Evolutionary conservation across 192 early-diverging fungal species (phyloP).

Genomic region (Linnemannia schmuckeri): DNA sequence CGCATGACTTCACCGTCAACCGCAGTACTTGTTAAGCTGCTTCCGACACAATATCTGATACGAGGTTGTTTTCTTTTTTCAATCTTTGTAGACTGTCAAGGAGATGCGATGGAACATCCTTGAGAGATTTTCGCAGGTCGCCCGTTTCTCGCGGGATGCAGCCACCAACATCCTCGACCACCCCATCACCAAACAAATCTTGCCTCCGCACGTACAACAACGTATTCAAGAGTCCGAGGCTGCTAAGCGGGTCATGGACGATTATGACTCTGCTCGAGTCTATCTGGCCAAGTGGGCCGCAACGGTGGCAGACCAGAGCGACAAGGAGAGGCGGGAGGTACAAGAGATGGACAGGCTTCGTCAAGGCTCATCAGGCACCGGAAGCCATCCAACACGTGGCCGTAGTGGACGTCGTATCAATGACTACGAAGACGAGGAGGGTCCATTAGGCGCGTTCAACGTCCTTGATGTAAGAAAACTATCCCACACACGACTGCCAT

Average conservation of each 20-base stretch:
- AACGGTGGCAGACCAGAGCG: constrained; percentile 56
- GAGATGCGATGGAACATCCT: constrained; percentile 81
- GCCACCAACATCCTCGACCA: constrained; percentile 68
- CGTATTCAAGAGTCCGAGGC: constrained; percentile 67
- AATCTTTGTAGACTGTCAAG: constrained; percentile 67
- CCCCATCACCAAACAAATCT: constrained; percentile 66
- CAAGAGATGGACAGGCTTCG: constrained; percentile 38
- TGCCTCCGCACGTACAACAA: constrained; percentile 68
- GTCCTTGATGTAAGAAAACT: constrained; percentile 44
- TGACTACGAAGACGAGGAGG: constrained; percentile 39
- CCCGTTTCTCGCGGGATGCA: constrained; percentile 76
- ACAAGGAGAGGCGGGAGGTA: constrained; percentile 38
- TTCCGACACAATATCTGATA: not conserved
- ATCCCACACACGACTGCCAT: not conserved
- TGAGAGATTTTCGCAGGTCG: constrained; percentile 82
- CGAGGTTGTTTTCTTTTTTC: not conserved
- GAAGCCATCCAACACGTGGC: constrained; percentile 8
- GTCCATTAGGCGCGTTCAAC: constrained; percentile 43
- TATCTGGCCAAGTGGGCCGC: constrained; percentile 88
- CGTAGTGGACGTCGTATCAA: constrained; percentile 31
- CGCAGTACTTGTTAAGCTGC: not conserved
- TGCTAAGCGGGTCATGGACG: constrained; percentile 73
- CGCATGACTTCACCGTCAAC: not conserved
- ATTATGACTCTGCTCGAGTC: constrained; percentile 83
- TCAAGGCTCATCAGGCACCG: not conserved